phyloP scores from a whole-genome alignment of 2,329 filamentous ascomycete genomes.

The Lojkania enalia region DNA sequence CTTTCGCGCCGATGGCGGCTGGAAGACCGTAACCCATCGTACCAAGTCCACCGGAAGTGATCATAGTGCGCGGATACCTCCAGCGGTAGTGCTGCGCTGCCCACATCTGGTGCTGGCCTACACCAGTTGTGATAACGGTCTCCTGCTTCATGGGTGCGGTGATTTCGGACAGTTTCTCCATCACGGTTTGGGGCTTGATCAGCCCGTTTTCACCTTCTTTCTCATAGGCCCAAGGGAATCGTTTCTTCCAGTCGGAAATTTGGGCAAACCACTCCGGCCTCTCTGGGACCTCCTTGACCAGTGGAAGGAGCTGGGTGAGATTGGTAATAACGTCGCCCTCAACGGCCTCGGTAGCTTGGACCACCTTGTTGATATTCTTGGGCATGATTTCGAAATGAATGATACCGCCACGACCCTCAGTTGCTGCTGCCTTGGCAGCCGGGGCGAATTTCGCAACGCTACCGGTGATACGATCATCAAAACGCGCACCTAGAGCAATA shows the following conservation, averaged over 20 bases:
- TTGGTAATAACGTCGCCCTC: slow-evolving; percentile 90
- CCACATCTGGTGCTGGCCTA: slow-evolving; percentile 99
- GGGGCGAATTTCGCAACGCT: slow-evolving; percentile 87
- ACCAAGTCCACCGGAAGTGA: slow-evolving; percentile 92
- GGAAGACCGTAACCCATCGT: slow-evolving; percentile 97
- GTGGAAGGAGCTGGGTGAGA: slow-evolving; percentile 72
- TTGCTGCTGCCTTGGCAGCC: slow-evolving; percentile 79
- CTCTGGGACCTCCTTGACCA: slow-evolving; percentile 65
- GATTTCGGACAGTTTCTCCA: slow-evolving; percentile 85
- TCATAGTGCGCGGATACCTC: slow-evolving; percentile 88
- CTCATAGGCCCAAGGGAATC: slow-evolving; percentile 88
- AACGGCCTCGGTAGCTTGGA: slow-evolving; percentile 92
- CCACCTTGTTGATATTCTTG: slow-evolving; percentile 99
- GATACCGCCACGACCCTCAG: slow-evolving; percentile 87
- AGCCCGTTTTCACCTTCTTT: slow-evolving; percentile 72
- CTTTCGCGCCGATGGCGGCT: slow-evolving; percentile 93
- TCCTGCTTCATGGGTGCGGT: slow-evolving; percentile 78
- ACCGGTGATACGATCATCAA: slow-evolving; percentile 92
- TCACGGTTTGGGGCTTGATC: slow-evolving; percentile 93
- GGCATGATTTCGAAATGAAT: slow-evolving; percentile 98
- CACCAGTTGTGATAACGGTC: slow-evolving; percentile 89
- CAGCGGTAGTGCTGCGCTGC: slow-evolving; percentile 95
- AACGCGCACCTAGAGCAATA: slow-evolving; percentile 88
- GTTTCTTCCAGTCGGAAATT: slow-evolving; percentile 87
- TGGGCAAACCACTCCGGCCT: slow-evolving; percentile 86